Percentiles rank a stretch among this genome's conserved stretches.
Evolutionary conservation across 306 rosid species (phyloP).

Genomic region (Abrus pulchellus): DNA sequence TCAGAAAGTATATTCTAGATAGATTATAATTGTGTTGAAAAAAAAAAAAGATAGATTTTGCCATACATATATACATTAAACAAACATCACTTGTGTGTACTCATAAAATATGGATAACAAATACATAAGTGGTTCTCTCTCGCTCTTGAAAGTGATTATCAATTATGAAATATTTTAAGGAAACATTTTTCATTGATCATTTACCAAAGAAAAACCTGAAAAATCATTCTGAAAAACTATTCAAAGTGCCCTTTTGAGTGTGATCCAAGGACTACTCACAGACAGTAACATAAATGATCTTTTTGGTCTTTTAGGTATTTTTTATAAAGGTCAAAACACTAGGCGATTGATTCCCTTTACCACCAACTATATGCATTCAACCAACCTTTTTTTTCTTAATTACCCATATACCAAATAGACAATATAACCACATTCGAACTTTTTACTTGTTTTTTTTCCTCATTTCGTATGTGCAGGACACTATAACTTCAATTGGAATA

Average conservation of each 20-base stretch:
- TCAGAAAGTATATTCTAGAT: too few species aligned
- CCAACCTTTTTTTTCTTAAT: not conserved
- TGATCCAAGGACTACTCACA: not conserved
- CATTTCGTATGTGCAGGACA: not conserved
- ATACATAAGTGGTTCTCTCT: too few species aligned
- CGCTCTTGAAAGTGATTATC: too few species aligned
- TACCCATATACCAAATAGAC: constrained; percentile 7
- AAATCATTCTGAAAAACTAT: not conserved
- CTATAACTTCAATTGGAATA: not conserved
- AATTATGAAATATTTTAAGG: too few species aligned
- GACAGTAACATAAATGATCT: not conserved
- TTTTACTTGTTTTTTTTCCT: not conserved
- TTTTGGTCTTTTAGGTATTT: too few species aligned
- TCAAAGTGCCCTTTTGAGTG: too few species aligned
- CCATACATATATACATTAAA: too few species aligned
- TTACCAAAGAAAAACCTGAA: not conserved
- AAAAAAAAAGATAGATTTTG: too few species aligned
- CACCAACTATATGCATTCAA: not conserved
- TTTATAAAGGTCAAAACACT: too few species aligned
- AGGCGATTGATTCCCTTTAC: not conserved
- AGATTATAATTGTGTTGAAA: too few species aligned
- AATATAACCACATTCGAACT: constrained; percentile 11
- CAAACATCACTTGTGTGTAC: too few species aligned
- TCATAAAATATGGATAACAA: too few species aligned
- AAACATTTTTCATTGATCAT: not conserved